Base-by-base conservation (phyloP, 441 rosid genomes). In the Erodium texanum region DNA sequence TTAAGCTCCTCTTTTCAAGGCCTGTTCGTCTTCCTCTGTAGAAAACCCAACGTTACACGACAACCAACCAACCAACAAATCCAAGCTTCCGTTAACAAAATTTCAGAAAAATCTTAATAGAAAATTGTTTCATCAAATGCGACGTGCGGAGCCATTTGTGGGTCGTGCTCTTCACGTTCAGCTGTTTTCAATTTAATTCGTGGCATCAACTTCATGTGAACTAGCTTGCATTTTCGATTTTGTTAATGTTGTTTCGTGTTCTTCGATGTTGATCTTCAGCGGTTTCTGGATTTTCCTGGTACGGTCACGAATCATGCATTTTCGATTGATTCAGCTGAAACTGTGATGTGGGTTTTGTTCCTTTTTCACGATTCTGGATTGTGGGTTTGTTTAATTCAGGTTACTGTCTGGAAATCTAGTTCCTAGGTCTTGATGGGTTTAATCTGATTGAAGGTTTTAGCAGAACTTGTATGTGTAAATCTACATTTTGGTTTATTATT, bases 161-260 rank as follows among this genome's bases (percentile, higher is more conserved):
- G 62, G 62, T 54, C 62, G 62, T 54, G 62, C 62, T 18, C 62
- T 54, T 19, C 62, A 54, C 62, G 62, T 54, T 54, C 62, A 18
- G 62, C 24, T 19, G 4, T 8, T 54, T 7, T 19, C 11, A 18
- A 18, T 54, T 54, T 52, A 9, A 9, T 41, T 12, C 15, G 48
- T 41, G 5, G 0, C 20, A 6, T 5, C 58, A 16, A 52, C 58
- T 52, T 52, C 7, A 5, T 23, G 4, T 18, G 62, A 54, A 19
- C 62, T 54, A 7, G 14, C 62, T 54, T 54, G 10, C 24, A 19
- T 54, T 19, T 54, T 54, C 24, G 62, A 54, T 7, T 15, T 54
- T 54, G 62, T 54, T 54, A 20, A 18, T 54, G 41, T 36, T 36
- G 6, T 32, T 32, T 32, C 36, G 36, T 32, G 36, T 32, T 32